Conservation (phyloP, 2,329 filamentous ascomycete genomes). For the Penicillium sp. region DNA sequence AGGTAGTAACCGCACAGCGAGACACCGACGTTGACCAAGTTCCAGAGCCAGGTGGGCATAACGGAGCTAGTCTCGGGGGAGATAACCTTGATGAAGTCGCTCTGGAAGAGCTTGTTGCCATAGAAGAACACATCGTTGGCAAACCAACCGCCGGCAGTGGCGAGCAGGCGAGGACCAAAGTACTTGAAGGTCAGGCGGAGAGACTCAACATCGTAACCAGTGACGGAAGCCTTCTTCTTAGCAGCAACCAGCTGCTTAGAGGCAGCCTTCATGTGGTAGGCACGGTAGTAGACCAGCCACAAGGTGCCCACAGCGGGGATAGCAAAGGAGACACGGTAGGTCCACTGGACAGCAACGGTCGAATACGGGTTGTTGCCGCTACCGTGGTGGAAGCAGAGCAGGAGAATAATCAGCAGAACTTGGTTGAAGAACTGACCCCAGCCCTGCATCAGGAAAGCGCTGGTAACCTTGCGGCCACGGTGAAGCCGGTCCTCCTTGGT, state of each 20-base stretch:
- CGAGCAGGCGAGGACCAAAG: constrained; percentile 85
- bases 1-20: constrained; percentile 88
- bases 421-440: constrained; percentile 98
- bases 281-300: constrained; percentile 96
- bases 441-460: constrained; percentile 96
- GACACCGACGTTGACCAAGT: constrained; percentile 87
- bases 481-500: constrained; percentile 93
- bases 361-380: constrained; percentile 79
- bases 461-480: constrained; percentile 93
- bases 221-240: constrained; percentile 86
- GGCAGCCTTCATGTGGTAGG: constrained; percentile 90
- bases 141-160: constrained; percentile 90
- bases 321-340: constrained; percentile 90
- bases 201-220: constrained; percentile 89
- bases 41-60: constrained; percentile 90
- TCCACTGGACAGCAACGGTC: constrained; percentile 79
- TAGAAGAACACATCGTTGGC: constrained; percentile 99
- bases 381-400: constrained; percentile 87
- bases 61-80: constrained; percentile 72
- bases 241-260: constrained; percentile 79
- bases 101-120: constrained; percentile 97
- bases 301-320: constrained; percentile 88
- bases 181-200: constrained; percentile 77
- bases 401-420: constrained; percentile 80
- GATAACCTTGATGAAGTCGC: constrained; percentile 84